These are phyloP conservation scores for Chrysoporthe deuterocubensis DNA, from an alignment of 2,329 filamentous ascomycete species.

Conservation along the genomic window DNA sequence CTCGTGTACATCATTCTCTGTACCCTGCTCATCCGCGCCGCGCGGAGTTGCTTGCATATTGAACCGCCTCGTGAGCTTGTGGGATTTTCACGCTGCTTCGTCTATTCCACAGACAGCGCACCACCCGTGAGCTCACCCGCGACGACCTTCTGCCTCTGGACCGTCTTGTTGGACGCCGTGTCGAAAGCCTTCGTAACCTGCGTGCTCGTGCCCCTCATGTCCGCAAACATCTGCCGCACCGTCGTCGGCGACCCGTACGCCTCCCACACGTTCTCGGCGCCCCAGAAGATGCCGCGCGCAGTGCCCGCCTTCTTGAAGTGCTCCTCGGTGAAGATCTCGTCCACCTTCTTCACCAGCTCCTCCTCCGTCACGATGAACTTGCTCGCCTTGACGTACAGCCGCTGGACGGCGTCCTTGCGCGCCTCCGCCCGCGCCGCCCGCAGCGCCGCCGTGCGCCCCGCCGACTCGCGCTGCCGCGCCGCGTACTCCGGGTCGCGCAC, in stretches of 20 bases:
- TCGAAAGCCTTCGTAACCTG: slow-evolving; percentile 43
- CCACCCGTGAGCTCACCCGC: slow-evolving; percentile 64
- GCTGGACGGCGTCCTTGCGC: slow-evolving; percentile 74
- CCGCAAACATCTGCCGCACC: slow-evolving; percentile 50
- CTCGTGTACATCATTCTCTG: slow-evolving; percentile 11
- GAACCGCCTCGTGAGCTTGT: neutral
- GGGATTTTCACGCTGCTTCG: neutral
- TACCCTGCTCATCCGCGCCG: slow-evolving; percentile 1
- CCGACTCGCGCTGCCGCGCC: slow-evolving; percentile 52
- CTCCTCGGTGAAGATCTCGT: slow-evolving; percentile 73
- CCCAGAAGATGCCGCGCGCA: slow-evolving; percentile 34
- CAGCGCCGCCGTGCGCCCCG: slow-evolving; percentile 46
- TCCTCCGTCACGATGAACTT: slow-evolving; percentile 83
- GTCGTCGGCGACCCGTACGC: slow-evolving; percentile 49
- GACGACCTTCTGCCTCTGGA: slow-evolving; percentile 56
- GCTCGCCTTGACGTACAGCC: slow-evolving; percentile 86
- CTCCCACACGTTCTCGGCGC: slow-evolving; percentile 57
- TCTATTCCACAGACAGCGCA: slow-evolving; percentile 36
- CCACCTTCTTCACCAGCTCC: slow-evolving; percentile 75
- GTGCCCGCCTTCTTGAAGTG: slow-evolving; percentile 51
- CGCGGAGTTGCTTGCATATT: neutral
- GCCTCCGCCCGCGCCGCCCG: slow-evolving; percentile 58
- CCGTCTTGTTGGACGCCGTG: slow-evolving; percentile 49
- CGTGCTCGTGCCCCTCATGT: slow-evolving; percentile 37
- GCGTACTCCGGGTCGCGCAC: slow-evolving; percentile 67